Conservation (phyloP, 768 basidiomycete genomes). For the Gymnopilus junonius region DNA sequence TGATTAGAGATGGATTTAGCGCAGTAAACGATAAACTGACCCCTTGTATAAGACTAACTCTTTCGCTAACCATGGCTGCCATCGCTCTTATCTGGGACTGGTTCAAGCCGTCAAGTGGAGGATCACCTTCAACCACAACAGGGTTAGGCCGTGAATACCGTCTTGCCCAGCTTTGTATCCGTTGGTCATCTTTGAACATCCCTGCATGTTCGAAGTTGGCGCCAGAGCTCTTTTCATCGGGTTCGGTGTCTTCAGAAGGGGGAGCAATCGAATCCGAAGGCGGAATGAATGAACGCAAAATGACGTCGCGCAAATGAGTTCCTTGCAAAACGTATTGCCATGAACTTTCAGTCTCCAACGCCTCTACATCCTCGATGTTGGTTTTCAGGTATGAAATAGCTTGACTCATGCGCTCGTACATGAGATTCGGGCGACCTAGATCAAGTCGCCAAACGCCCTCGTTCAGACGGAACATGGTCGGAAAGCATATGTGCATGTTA, state of each 20-base stretch:
- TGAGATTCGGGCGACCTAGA: conserved; percentile 66
- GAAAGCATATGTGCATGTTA: conserved; percentile 63
- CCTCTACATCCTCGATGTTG: conserved; percentile 52
- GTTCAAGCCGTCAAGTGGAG: conserved; percentile 67
- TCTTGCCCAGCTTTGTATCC: conserved; percentile 81
- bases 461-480: conserved; percentile 46
- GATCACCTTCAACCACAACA: conserved; percentile 78
- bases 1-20: neutral
- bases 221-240: neutral
- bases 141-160: conserved; percentile 67
- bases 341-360: conserved; percentile 27
- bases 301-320: conserved; percentile 70
- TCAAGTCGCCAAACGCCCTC: conserved; percentile 70
- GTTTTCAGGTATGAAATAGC: conserved; percentile 63
- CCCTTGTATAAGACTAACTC: conserved; percentile 84
- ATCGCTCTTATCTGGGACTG: conserved; percentile 79
- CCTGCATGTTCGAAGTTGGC: conserved; percentile 23
- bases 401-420: conserved; percentile 68
- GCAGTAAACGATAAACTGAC: conserved; percentile 47
- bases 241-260: neutral
- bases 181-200: conserved; percentile 71
- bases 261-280: neutral
- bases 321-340: conserved; percentile 66
- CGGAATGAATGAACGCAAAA: conserved; percentile 61
- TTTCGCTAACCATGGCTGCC: conserved; percentile 84